These are phyloP conservation scores for Penicillium verrucosum DNA, from an alignment of 2,329 filamentous ascomycete species.

Conservation along the genomic window DNA sequence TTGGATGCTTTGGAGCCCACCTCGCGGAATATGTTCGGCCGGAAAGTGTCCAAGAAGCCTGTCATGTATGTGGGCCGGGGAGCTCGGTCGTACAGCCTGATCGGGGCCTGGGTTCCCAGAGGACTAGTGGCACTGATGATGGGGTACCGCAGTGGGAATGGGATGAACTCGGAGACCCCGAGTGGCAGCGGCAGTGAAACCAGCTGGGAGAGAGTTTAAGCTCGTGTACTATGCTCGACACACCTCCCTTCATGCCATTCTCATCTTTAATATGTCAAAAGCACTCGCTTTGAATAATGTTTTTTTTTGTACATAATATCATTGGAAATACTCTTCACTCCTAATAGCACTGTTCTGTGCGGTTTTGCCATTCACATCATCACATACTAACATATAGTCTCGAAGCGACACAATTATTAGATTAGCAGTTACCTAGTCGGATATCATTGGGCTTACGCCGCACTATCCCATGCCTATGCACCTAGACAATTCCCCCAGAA, in stretches of 20 bases:
- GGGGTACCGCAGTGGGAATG: conserved; percentile 57
- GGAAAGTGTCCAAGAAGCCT: conserved; percentile 41
- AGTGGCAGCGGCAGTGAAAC: conserved; percentile 36
- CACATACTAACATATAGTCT: background rate
- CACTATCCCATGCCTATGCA: background rate
- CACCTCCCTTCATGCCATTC: background rate
- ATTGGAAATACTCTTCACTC: conserved; percentile 16
- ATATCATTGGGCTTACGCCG: background rate
- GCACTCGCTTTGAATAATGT: background rate
- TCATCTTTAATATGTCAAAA: conserved; percentile 3
- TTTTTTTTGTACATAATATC: conserved; percentile 14
- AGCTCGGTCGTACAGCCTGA: conserved; percentile 76
- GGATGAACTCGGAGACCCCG: conserved; percentile 19
- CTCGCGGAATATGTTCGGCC: conserved; percentile 40
- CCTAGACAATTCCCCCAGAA: background rate
- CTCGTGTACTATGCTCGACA: background rate
- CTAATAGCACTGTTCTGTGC: conserved; percentile 4
- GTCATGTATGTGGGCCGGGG: conserved; percentile 80
- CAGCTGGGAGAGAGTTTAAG: conserved; percentile 36
- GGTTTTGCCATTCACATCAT: conserved; percentile 5
- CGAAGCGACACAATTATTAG: background rate
- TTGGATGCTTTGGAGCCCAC: conserved; percentile 76
- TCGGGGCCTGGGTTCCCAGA: conserved; percentile 75
- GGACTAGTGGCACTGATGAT: conserved; percentile 90
- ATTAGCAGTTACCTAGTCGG: background rate